phyloP scores from a whole-genome alignment of 2,329 filamentous ascomycete genomes.

The Alternaria arborescens region DNA sequence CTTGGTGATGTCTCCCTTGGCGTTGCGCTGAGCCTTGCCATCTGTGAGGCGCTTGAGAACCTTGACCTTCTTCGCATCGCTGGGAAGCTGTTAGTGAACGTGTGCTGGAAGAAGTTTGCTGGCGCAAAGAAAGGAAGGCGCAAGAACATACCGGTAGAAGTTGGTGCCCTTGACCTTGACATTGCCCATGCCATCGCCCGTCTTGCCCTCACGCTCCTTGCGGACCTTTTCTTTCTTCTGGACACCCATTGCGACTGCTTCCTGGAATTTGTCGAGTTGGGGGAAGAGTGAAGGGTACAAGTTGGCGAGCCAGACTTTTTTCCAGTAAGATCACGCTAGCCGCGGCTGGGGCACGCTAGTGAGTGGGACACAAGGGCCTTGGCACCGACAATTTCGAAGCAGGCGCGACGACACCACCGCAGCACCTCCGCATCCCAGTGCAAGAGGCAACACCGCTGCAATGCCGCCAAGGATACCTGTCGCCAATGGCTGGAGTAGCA shows the following conservation, averaged over 20 bases:
- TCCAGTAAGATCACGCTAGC: no score
- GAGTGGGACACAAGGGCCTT: conserved; percentile 28
- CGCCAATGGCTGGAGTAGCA: conserved; percentile 20
- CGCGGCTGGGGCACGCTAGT: conserved; percentile 14
- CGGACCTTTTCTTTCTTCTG: conserved; percentile 90
- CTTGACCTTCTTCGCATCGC: conserved; percentile 84
- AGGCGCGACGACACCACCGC: conserved; percentile 22
- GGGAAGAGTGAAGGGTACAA: conserved; percentile 21
- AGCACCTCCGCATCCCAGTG: conserved; percentile 23
- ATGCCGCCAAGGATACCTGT: conserved; percentile 55
- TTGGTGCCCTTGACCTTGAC: conserved; percentile 96
- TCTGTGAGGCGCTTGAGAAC: conserved; percentile 90
- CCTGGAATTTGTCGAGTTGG: conserved; percentile 14
- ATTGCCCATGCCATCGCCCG: conserved; percentile 86
- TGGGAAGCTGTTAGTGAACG: conserved; percentile 5
- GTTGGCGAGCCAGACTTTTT: conserved; percentile 32
- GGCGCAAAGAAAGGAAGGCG: background rate
- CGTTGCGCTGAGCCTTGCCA: conserved; percentile 82
- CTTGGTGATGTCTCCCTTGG: conserved; percentile 82
- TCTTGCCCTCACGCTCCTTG: conserved; percentile 85
- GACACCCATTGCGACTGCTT: conserved; percentile 73
- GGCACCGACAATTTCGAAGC: conserved; percentile 35
- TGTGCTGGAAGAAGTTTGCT: background rate
- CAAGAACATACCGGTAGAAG: conserved; percentile 72
- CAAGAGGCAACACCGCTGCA: conserved; percentile 20